These are phyloP conservation scores for Ceratopteris richardii DNA, from an alignment of 75 land plant species.

Conservation along the genomic window DNA sequence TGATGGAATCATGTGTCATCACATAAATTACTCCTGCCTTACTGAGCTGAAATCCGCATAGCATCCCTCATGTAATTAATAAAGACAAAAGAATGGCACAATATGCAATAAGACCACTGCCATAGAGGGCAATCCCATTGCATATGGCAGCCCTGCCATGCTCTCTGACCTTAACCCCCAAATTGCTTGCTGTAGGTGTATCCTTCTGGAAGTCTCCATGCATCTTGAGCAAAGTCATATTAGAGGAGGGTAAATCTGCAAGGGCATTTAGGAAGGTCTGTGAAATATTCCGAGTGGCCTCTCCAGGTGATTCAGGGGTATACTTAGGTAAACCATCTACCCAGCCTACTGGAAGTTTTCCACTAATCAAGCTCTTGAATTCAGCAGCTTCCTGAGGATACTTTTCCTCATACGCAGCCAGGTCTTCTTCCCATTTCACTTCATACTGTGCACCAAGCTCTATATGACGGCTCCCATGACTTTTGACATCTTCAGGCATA, in stretches of 20 bases:
- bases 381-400: conserved; percentile 53
- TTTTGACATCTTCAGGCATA: conserved; percentile 38
- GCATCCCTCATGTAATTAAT: conserved; percentile 79
- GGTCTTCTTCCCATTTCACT: too few species aligned
- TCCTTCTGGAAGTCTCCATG: conserved; percentile 71
- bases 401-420: too few species aligned
- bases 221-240: conserved; percentile 75
- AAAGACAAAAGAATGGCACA: conserved; percentile 83
- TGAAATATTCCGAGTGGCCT: conserved; percentile 72
- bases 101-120: conserved; percentile 66
- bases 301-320: conserved; percentile 56
- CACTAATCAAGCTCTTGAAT: conserved; percentile 45
- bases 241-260: conserved; percentile 79
- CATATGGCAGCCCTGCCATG: conserved; percentile 83
- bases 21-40: conserved; percentile 83
- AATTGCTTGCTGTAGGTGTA: conserved; percentile 60
- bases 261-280: conserved; percentile 58
- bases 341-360: conserved; percentile 63
- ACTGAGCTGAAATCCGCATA: conserved; percentile 62
- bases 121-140: conserved; percentile 70
- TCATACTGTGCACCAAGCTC: conserved; percentile 51
- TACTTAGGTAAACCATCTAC: conserved; percentile 55
- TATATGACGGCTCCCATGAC: conserved; percentile 83
- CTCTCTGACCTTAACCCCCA: conserved; percentile 73
- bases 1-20: conserved; percentile 89